Percentiles rank a stretch among this genome's conserved stretches.
phyloP scores from a whole-genome alignment of 2,329 filamentous ascomycete species.

The Paraphaeosphaeria minitans region DNA sequence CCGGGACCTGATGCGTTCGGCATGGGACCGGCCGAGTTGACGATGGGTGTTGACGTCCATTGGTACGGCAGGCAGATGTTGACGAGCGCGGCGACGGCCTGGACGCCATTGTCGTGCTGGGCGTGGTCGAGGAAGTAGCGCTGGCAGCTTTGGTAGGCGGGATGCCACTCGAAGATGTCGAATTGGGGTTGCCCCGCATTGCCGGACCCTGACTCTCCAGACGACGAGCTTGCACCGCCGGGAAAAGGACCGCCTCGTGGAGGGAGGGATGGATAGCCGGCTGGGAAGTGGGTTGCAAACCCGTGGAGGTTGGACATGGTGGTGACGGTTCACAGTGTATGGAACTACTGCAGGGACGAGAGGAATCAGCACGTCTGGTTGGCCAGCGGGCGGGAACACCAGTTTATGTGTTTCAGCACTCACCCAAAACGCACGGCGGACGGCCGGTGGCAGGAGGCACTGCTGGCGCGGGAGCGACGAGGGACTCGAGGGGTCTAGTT shows the following conservation, averaged over 20 bases:
- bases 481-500: slow-evolving; percentile 5
- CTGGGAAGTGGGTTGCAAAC: slow-evolving; percentile 39
- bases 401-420: slow-evolving; percentile 26
- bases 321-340: slow-evolving; percentile 1
- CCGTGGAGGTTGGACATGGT: slow-evolving; percentile 35
- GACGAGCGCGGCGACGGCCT: slow-evolving; percentile 86
- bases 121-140: slow-evolving; percentile 91
- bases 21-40: slow-evolving; percentile 41
- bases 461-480: neutral
- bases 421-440: slow-evolving; percentile 16
- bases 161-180: slow-evolving; percentile 92
- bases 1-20: slow-evolving; percentile 39
- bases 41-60: slow-evolving; percentile 60
- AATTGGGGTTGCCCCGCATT: slow-evolving; percentile 53
- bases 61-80: slow-evolving; percentile 93
- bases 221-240: slow-evolving; percentile 29
- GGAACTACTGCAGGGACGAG: slow-evolving; percentile 37
- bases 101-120: slow-evolving; percentile 80
- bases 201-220: slow-evolving; percentile 30
- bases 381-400: slow-evolving; percentile 23
- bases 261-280: slow-evolving; percentile 39
- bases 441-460: neutral
- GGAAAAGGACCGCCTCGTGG: slow-evolving; percentile 35
- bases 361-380: slow-evolving; percentile 29
- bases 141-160: slow-evolving; percentile 86